Conservation (phyloP, 768 basidiomycete species). For the Galerina sulciceps region DNA sequence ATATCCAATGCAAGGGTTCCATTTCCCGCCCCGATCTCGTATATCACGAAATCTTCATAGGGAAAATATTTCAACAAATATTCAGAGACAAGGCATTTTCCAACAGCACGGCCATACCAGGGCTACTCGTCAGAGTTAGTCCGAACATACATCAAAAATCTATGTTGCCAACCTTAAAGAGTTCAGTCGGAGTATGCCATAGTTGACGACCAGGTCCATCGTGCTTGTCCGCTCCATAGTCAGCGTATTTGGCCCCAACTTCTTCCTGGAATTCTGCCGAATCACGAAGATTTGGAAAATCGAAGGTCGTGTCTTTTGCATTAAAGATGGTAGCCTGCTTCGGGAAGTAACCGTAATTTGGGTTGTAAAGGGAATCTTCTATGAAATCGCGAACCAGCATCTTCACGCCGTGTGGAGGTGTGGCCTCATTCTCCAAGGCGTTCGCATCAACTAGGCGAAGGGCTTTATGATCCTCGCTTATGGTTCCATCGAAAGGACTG, state of each 20-base stretch:
- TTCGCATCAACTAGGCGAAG: conserved; percentile 70
- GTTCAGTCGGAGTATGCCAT: conserved; percentile 98
- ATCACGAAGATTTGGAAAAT: conserved; percentile 72
- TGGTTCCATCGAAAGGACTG: conserved; percentile 58
- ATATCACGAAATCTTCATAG: conserved; percentile 93
- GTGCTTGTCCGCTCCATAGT: conserved; percentile 63
- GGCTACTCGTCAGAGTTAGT: conserved; percentile 57
- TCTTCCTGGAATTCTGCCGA: conserved; percentile 79
- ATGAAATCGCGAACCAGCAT: conserved; percentile 97
- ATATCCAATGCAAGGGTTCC: conserved; percentile 92
- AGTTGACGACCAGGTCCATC: conserved; percentile 85
- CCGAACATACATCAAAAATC: neutral
- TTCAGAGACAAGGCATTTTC: conserved; percentile 85
- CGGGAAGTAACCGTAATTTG: conserved; percentile 96
- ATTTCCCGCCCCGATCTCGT: conserved; percentile 98
- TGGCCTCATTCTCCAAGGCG: conserved; percentile 55
- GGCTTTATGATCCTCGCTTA: conserved; percentile 43
- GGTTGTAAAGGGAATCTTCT: conserved; percentile 96
- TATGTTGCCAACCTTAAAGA: conserved; percentile 78
- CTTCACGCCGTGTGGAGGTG: conserved; percentile 81
- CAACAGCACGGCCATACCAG: conserved; percentile 91
- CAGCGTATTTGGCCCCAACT: conserved; percentile 76
- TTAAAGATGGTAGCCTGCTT: conserved; percentile 92
- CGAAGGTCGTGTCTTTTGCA: conserved; percentile 58
- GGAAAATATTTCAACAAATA: conserved; percentile 96